phyloP scores from a whole-genome alignment of 768 basidiomycete species.

The Collybia nuda region DNA sequence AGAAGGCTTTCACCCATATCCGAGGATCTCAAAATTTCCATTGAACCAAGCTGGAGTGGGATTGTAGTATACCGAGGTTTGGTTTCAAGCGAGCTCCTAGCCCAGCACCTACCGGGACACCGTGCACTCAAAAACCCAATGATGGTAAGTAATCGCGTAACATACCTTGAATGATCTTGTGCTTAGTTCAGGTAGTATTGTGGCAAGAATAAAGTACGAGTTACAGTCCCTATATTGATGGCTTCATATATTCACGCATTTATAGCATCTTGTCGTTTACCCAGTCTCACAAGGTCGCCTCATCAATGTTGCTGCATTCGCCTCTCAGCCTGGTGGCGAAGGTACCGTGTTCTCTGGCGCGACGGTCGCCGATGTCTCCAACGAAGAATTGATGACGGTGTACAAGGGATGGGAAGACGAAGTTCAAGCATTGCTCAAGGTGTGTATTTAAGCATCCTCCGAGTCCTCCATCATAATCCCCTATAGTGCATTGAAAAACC shows the following conservation, averaged over 20 bases:
- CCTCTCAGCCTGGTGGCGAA: constrained; percentile 23
- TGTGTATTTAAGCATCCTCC: not conserved
- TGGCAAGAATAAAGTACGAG: constrained; percentile 26
- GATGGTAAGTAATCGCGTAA: constrained; percentile 16
- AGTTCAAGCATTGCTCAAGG: constrained; percentile 12
- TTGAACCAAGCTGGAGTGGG: constrained; percentile 41
- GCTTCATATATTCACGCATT: constrained; percentile 10
- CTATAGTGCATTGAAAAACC: constrained; percentile 52
- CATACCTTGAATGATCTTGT: not conserved
- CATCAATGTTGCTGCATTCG: constrained; percentile 33
- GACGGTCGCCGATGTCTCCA: constrained; percentile 24
- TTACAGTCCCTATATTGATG: constrained; percentile 6
- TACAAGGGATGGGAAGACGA: constrained; percentile 37
- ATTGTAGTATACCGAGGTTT: constrained; percentile 32
- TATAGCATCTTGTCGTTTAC: constrained; percentile 38
- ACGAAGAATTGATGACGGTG: constrained; percentile 27
- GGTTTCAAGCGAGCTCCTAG: constrained; percentile 26
- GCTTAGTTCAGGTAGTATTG: constrained; percentile 20
- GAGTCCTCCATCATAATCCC: not conserved
- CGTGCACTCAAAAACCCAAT: constrained; percentile 11
- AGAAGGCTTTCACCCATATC: not conserved
- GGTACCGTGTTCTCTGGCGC: constrained; percentile 28
- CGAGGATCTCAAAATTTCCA: constrained; percentile 11
- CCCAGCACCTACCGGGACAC: constrained; percentile 20
- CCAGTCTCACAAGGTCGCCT: constrained; percentile 34